Evolutionary conservation across 1,284 basidiomycete species (phyloP).

Genomic region (Moniliophthora roreri): DNA sequence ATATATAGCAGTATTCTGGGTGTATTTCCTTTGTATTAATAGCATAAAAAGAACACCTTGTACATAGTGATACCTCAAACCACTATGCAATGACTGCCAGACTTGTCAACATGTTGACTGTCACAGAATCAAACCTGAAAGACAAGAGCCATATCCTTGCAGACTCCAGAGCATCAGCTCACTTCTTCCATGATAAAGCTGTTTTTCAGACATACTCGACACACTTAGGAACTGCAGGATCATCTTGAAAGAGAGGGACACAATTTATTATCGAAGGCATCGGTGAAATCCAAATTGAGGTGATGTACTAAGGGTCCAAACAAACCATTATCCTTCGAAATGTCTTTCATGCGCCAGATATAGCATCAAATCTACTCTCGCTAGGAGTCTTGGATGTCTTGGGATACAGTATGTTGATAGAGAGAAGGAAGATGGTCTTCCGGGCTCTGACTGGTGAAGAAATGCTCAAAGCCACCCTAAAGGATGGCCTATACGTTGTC

Average conservation of each 20-base stretch:
- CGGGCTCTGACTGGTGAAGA: background rate
- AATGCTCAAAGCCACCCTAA: background rate
- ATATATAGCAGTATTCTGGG: too few relatives aligned
- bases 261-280: conserved; percentile 49
- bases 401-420: background rate
- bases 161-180: conserved; percentile 37
- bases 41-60: too few relatives aligned
- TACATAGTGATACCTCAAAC: too few relatives aligned
- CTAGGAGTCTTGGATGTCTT: background rate
- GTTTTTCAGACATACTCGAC: conserved; percentile 40
- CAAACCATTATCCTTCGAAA: background rate
- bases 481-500: background rate
- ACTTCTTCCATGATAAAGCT: conserved; percentile 47
- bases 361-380: background rate
- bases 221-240: conserved; percentile 53
- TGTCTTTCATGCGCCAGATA: background rate
- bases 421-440: background rate
- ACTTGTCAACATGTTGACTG: too few relatives aligned
- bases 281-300: background rate
- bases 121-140: too few relatives aligned
- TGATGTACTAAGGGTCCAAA: background rate
- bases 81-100: too few relatives aligned
- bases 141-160: background rate
- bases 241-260: conserved; percentile 58
- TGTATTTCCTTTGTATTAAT: too few relatives aligned